Percentiles rank a stretch among this genome's conserved stretches.
Conservation (phyloP, 1,139 yeast species). For the Yarrowia galli region DNA sequence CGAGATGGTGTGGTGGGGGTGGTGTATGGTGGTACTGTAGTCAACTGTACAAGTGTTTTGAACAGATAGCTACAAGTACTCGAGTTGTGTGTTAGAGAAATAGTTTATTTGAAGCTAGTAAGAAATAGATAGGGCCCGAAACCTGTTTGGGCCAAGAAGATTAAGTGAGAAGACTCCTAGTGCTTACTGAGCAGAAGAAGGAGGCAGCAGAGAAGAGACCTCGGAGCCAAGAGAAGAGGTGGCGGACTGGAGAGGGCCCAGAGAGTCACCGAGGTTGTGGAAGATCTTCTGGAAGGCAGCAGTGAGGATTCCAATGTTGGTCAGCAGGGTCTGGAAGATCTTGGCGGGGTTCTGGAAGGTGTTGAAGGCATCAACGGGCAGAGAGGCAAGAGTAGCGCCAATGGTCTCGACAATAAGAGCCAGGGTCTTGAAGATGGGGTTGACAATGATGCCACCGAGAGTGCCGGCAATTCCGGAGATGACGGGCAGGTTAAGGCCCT, state of each 20-base stretch:
- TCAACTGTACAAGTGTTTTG: too few species aligned
- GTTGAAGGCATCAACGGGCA: constrained; percentile 23
- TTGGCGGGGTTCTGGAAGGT: constrained; percentile 18
- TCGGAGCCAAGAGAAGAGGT: constrained; percentile 36
- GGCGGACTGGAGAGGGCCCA: constrained; percentile 11
- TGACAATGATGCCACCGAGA: constrained; percentile 15
- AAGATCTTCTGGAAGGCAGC: constrained; percentile 15
- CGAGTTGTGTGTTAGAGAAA: too few species aligned
- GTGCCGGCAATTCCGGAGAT: constrained; percentile 24
- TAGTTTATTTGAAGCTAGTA: constrained; percentile 5
- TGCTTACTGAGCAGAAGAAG: constrained; percentile 9
- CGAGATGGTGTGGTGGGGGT: too few species aligned
- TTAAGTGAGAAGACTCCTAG: neutral
- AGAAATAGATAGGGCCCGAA: constrained; percentile 3
- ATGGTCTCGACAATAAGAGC: constrained; percentile 33
- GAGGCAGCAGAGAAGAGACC: constrained; percentile 19
- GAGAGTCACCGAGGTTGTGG: constrained; percentile 9
- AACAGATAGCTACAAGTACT: too few species aligned
- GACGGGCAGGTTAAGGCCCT: constrained; percentile 25
- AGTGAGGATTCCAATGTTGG: constrained; percentile 5
- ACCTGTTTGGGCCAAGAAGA: constrained; percentile 10
- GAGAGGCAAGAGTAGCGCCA: constrained; percentile 19
- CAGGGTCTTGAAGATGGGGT: constrained; percentile 36
- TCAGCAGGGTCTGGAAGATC: constrained; percentile 28
- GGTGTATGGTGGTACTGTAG: too few species aligned